A percentile compares a stretch with the other conserved stretches of the same genome.
Conservation (phyloP, 352 stramenopile genomes). For the Halophytophthora batemanensis region DNA sequence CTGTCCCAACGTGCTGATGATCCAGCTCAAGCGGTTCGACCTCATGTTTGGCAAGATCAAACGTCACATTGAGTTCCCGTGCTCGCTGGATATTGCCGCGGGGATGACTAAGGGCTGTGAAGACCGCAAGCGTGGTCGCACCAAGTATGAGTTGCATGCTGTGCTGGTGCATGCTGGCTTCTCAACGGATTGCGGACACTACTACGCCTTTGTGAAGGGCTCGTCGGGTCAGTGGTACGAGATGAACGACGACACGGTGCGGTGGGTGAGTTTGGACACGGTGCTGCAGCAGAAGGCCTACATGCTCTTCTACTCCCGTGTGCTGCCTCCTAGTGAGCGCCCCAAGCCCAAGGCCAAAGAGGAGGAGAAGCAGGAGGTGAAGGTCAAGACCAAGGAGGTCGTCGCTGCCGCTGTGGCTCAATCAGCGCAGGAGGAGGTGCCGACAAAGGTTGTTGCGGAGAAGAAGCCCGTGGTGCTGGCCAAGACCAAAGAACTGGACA, state of each 20-base stretch:
- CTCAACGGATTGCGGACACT: constrained; percentile 89
- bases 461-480: constrained; percentile 13
- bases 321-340: constrained; percentile 46
- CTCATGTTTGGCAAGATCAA: constrained; percentile 87
- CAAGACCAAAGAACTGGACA: constrained; percentile 49
- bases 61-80: constrained; percentile 78
- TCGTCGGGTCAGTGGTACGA: constrained; percentile 90
- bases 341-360: constrained; percentile 29
- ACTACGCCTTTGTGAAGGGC: constrained; percentile 88
- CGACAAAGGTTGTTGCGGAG: constrained; percentile 7
- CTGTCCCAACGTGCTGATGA: constrained; percentile 83
- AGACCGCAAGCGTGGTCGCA: constrained; percentile 45
- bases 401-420: constrained; percentile 5
- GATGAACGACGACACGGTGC: constrained; percentile 90
- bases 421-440: constrained; percentile 13
- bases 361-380: constrained; percentile 20
- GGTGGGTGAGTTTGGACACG: constrained; percentile 83
- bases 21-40: constrained; percentile 92
- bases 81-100: constrained; percentile 59
- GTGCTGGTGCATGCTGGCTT: constrained; percentile 87
- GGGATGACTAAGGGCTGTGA: constrained; percentile 53
- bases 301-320: constrained; percentile 89
- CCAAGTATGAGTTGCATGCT: constrained; percentile 72
- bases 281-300: constrained; percentile 88
- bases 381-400: constrained; percentile 22